phyloP scores from a whole-genome alignment of 352 stramenopile genomes.

The Globisporangium splendens region DNA sequence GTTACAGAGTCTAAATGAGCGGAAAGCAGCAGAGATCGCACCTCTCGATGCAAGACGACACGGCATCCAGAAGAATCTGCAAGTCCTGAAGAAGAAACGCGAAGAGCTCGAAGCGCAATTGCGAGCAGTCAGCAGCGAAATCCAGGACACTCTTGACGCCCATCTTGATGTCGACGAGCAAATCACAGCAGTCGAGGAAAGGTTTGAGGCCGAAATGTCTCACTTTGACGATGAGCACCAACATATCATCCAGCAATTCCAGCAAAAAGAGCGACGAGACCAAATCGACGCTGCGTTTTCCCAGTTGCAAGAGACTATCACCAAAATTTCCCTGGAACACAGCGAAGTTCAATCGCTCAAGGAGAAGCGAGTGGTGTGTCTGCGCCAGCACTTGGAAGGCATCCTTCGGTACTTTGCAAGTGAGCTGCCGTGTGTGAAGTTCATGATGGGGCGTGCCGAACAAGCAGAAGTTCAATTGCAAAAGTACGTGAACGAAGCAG shows the following conservation, averaged over 20 bases:
- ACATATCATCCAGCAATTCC: constrained; percentile 34
- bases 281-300: constrained; percentile 35
- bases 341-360: constrained; percentile 39
- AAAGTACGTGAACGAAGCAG: constrained; percentile 36
- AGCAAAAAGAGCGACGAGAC: constrained; percentile 30
- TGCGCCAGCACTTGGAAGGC: constrained; percentile 63
- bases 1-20: constrained; percentile 34
- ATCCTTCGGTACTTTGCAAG: constrained; percentile 71
- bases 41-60: constrained; percentile 30
- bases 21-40: constrained; percentile 30
- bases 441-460: constrained; percentile 64
- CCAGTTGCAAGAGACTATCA: constrained; percentile 33
- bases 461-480: constrained; percentile 39
- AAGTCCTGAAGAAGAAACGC: constrained; percentile 34
- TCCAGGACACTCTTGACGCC: constrained; percentile 32
- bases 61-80: constrained; percentile 13
- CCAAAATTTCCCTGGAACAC: constrained; percentile 27
- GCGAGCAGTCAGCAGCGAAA: constrained; percentile 38
- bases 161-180: constrained; percentile 43
- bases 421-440: constrained; percentile 74
- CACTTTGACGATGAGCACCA: constrained; percentile 50
- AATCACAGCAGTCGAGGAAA: constrained; percentile 40
- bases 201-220: constrained; percentile 38
- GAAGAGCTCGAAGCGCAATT: constrained; percentile 59
- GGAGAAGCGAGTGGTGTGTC: constrained; percentile 42